Evolutionary conservation across 352 stramenopile species (phyloP), one percentile per base, ranked within the genome.

Genomic region (Globisporangium recalcitrans): DNA sequence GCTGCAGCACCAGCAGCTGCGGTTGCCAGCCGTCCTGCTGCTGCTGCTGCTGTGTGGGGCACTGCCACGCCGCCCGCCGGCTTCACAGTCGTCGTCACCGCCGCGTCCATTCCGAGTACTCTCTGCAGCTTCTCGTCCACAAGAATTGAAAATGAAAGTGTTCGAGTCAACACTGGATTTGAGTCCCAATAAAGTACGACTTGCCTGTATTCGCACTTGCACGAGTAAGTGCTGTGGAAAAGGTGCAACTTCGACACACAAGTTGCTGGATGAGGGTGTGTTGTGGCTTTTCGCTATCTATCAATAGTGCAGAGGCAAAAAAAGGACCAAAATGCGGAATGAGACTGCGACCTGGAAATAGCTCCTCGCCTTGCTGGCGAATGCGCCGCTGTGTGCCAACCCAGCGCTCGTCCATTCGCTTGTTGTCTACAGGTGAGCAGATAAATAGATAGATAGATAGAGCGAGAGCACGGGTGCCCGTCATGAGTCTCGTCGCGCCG

Each of bases 401-500:
- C n/a, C 44, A 52, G 40, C 24, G 5, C 9, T 42, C 16, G 47
- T 13, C n/a, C 24, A 9, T 19, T 52, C 22, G 19, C 47, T 54
- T 31, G 48, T 16, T 54, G 14, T n/a, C 26, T 54, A n/a, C 2
- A 36, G 48, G 5, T 4, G 2, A 19, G 5, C 6, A 13, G 22
- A 24, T 10, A 36, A 26, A n/a, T n/a, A n/a, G n/a, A n/a, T n/a
- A 40, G 16, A 21, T 3, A 42, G 31, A 13, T 26, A 24, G 40
- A 34, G 38, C 22, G 22, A 10, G 55, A 27, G 29, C 24, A 9
- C 38, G 36, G 8, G 36, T n/a, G 31, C 47, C 36, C 32, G 29
- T 19, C 40, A 83, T 85, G 76, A 86, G 67, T 56, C 69, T 77
- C 59, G 52, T 78, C 11, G 72, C 63, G 32, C 52, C 62, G 38